phyloP scores from a whole-genome alignment of 495 filamentous ascomycete species.

The Cercophora newfieldiana region DNA sequence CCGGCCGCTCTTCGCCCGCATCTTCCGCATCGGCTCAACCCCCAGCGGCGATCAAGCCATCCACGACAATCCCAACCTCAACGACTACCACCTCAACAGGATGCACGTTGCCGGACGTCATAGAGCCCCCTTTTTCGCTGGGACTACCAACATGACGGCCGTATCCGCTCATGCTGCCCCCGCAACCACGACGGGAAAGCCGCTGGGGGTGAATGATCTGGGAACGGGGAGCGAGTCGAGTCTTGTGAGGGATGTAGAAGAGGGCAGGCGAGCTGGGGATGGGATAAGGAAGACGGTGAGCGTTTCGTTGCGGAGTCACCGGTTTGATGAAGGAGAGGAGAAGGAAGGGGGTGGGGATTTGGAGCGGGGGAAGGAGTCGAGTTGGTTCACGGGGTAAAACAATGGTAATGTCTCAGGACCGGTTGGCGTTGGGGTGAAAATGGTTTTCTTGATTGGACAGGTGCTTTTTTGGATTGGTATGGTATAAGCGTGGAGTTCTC shows the following conservation, averaged over 20 bases:
- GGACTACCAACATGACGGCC: neutral
- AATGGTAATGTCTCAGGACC: too few species aligned
- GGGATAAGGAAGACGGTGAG: conserved; percentile 6
- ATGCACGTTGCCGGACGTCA: neutral
- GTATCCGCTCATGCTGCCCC: too few species aligned
- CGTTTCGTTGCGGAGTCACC: neutral
- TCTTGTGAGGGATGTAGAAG: neutral
- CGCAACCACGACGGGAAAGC: too few species aligned
- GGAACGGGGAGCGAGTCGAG: neutral
- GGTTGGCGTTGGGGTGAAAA: neutral
- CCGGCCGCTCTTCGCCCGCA: conserved; percentile 5
- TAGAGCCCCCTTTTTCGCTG: neutral
- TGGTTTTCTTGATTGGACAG: too few species aligned
- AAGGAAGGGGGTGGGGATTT: too few species aligned
- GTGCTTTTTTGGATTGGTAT: too few species aligned
- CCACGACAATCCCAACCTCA: neutral
- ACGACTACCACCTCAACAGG: neutral
- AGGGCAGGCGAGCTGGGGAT: too few species aligned
- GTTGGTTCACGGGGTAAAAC: neutral
- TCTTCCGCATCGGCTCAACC: neutral
- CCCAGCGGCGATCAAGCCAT: neutral
- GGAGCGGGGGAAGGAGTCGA: neutral
- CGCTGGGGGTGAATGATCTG: too few species aligned
- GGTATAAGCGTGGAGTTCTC: too few species aligned
- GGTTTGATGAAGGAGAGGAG: neutral